Base-by-base conservation (phyloP, 371 early-diverging fungal genomes). In the Circinella umbellata region DNA sequence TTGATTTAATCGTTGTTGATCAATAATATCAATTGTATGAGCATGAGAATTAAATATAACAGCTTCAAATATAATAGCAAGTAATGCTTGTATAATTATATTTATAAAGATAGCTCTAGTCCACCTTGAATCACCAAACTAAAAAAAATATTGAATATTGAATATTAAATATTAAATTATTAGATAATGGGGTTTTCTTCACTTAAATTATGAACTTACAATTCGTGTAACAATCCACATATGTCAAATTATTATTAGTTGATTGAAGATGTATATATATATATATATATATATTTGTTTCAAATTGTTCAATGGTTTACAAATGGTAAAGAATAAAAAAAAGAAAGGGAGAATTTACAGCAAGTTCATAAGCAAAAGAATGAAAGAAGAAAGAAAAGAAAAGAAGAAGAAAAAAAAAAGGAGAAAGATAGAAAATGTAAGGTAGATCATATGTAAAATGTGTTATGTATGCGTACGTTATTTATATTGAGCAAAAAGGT, bases 61-160 rank as follows among this genome's bases (percentile, higher is more conserved):
- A 15, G 82, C 64, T 70, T 84, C 84, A 66, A 84, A 79, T 35
- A 75, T 57, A 47, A 81, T 84, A 14, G 80, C 84, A 4, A 81
- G 66, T 7, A 73, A 20, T 4, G 79, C 79, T 69, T 84, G 84
- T 47, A 79, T 61, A 27, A 77, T 34, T 27, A 80, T 70, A 15
- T 70, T 77, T 7, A 77, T 61, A 62, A 84, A 80, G 39, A 81
- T 77, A n/a, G 80, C 78, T 51, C 80, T 73, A 60, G 80, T 84
- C 80, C 82, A 84, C 61, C 72, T 73, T 27, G 84, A 84, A 63
- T 84, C 82, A 38, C 84, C 84, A 79, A 84, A 81, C 84, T 84
- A 18, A n/a, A 15, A 13, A 51, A 9, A 42, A 6, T 39, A 39
- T 39, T n/a, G n/a, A n/a, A n/a, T n/a, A n/a, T n/a, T n/a, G n/a